Evolutionary conservation across 176 grass and related monocot species (phyloP), one percentile per base, ranked within the genome.

Genomic region (Oryza australiensis): DNA sequence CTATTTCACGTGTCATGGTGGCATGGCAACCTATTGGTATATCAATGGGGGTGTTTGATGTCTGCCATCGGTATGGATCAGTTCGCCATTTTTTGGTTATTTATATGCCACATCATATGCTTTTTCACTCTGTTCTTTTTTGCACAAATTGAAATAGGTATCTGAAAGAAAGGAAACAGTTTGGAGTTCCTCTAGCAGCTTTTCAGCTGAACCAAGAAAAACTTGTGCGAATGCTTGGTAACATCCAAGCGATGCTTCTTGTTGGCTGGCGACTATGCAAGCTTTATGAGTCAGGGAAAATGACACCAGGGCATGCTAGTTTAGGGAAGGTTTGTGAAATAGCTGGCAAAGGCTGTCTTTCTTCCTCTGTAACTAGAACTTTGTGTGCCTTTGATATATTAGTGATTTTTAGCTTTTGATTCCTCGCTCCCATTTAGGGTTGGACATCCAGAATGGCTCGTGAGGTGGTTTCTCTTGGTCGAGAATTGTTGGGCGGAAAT

Each of bases 141-240:
- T 9, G 9, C 26, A 62, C 55, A 4, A 78, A 78, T 37, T 42
- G 29, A 70, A 86, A 84, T 70, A 88, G 93, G 82, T 95, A 95
- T 68, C 63, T 92, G 76, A 92, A 90, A 83, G 93, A 95, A 81
- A 92, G 93, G 60, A 92, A 95, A 16, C 90, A 95, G 29, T 95
- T 92, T 65, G 90, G 89, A 45, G 87, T 73, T 71, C 90, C 90
- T 49, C 64, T 95, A 41, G 93, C 87, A 38, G 65, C 93, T 51
- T 95, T 92, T 53, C 93, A 95, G 80, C 79, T 95, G 75, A 95
- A 89, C 64, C 90, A 95, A 88, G 93, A 90, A 74, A 95, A 90
- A 16, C 84, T 95, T 55, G 90, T 82, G 18, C 81, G 90, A 15
- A 95, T 92, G 90, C 93, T 95, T 66, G 90, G 93, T 70, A 92